Percentiles rank a stretch among this genome's conserved stretches.
Conservation (phyloP, 169 alveolate genomes). For the Neospora caninum region DNA sequence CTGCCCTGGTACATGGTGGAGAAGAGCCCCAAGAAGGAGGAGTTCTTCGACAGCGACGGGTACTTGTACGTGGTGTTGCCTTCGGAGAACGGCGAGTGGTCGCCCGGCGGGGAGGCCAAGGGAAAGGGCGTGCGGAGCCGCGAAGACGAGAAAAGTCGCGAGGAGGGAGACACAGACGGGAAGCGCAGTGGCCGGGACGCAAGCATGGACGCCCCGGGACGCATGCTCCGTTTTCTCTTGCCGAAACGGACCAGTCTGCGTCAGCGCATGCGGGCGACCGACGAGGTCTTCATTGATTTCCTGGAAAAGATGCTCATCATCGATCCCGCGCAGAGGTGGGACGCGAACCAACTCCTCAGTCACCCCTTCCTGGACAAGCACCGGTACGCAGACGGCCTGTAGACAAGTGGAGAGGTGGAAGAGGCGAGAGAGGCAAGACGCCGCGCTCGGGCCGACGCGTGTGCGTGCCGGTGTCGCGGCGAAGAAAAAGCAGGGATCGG, state of each 20-base stretch:
- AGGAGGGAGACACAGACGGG: conserved; percentile 34
- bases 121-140: neutral
- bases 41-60: conserved; percentile 88
- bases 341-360: conserved; percentile 87
- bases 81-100: neutral
- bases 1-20: conserved; percentile 90
- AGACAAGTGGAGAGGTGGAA: neutral
- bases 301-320: conserved; percentile 74
- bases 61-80: conserved; percentile 78
- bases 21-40: conserved; percentile 85
- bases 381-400: conserved; percentile 60
- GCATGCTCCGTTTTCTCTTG: conserved; percentile 52
- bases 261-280: conserved; percentile 74
- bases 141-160: conserved; percentile 9
- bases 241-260: conserved; percentile 67
- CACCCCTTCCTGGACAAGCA: conserved; percentile 87
- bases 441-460: neutral
- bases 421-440: neutral
- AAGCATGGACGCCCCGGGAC: neutral
- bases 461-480: no score
- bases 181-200: neutral
- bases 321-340: conserved; percentile 84
- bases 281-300: conserved; percentile 79
- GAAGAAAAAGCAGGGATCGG: no score
- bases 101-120: neutral